phyloP scores from a whole-genome alignment of 2,329 filamentous ascomycete genomes.

The Plenodomus lindquistii region DNA sequence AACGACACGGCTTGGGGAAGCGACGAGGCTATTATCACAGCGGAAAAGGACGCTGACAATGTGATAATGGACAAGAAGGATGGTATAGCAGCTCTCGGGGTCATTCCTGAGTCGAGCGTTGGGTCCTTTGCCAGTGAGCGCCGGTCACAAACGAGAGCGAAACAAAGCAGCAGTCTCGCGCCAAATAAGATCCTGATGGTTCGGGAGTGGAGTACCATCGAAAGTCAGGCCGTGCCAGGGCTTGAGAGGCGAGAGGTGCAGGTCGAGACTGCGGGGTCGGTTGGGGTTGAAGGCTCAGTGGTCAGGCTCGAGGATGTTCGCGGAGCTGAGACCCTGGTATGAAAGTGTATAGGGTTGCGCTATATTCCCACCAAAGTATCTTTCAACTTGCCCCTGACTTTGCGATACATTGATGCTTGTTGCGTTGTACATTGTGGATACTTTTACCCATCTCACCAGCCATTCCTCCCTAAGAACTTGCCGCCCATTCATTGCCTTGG shows the following conservation, averaged over 20 bases:
- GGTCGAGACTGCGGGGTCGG: neutral
- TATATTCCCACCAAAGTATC: too few species aligned
- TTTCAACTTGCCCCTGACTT: too few species aligned
- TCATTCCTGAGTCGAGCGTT: neutral
- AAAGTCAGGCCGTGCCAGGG: neutral
- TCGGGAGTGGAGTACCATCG: neutral
- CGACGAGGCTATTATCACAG: constrained; percentile 10
- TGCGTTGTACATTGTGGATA: too few species aligned
- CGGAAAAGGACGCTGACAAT: neutral
- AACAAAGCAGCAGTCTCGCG: neutral
- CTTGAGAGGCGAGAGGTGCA: neutral
- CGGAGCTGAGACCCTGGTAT: neutral
- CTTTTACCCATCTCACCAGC: too few species aligned
- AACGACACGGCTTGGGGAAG: constrained; percentile 8
- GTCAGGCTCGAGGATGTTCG: neutral
- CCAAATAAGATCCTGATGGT: neutral
- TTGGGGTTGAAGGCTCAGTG: neutral
- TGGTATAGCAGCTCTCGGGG: neutral
- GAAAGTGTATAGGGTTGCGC: too few species aligned
- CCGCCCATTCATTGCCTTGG: too few species aligned
- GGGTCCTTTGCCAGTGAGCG: neutral
- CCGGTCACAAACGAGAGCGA: neutral
- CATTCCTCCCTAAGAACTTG: too few species aligned
- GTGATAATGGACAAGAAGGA: neutral
- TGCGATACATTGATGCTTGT: too few species aligned